These are phyloP conservation scores for Chlamydomonas sphaeroides DNA, from an alignment of 139 green algal genomes.

Conservation along the genomic window DNA sequence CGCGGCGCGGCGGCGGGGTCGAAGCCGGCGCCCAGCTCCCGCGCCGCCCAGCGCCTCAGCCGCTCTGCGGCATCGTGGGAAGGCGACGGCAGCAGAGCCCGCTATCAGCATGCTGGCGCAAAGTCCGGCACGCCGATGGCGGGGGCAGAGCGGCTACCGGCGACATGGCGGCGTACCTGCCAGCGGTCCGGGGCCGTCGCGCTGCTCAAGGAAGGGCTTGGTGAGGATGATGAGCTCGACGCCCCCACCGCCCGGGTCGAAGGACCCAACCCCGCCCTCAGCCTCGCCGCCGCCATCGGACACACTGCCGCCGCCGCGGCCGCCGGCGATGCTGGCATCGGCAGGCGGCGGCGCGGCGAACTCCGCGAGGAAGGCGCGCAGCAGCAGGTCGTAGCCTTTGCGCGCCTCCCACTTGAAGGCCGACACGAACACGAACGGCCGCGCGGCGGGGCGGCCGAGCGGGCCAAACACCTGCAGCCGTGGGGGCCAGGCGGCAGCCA, in stretches of 20 bases:
- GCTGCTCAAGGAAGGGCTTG: conserved; percentile 50
- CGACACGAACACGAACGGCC: conserved; percentile 55
- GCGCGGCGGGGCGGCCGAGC: neutral
- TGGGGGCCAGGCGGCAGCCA: too few species aligned
- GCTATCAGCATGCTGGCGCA: too few species aligned
- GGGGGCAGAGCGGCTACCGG: too few species aligned
- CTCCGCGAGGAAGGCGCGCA: conserved; percentile 31
- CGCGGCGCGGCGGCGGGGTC: neutral
- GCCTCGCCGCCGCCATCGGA: neutral
- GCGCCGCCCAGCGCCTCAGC: neutral
- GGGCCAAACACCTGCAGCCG: conserved; percentile 5
- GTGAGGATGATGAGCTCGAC: conserved; percentile 67
- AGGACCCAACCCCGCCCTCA: too few species aligned
- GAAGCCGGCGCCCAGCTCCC: neutral
- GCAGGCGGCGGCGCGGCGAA: neutral
- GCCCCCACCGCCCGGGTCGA: conserved; percentile 50
- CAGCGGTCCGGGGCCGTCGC: neutral
- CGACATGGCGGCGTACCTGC: too few species aligned
- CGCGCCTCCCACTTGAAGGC: conserved; percentile 80
- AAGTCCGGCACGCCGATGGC: too few species aligned
- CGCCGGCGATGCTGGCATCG: neutral
- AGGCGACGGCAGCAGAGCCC: too few species aligned
- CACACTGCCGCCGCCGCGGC: neutral
- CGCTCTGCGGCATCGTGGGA: too few species aligned
- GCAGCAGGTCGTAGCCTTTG: conserved; percentile 70